Evolutionary conservation across 164 flowering plant species (phyloP).

Genomic region (Paratinospora sagittata): DNA sequence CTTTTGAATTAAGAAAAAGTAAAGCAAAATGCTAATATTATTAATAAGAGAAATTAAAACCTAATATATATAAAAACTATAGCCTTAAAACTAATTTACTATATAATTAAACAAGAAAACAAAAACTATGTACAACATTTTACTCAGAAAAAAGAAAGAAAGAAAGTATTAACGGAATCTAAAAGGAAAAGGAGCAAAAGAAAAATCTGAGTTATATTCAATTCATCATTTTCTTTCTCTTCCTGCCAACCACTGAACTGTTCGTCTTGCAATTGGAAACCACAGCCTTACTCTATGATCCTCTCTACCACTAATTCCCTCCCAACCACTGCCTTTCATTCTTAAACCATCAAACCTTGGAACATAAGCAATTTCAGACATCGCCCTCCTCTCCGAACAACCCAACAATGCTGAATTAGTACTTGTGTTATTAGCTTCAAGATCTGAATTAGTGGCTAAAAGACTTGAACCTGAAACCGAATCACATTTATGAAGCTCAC

Average conservation of each 20-base stretch:
- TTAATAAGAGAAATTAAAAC: too few species aligned
- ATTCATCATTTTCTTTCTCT: conserved; percentile 20
- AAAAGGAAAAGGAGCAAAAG: too few species aligned
- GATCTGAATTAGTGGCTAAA: conserved; percentile 21
- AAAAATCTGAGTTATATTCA: too few species aligned
- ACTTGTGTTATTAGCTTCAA: conserved; percentile 3
- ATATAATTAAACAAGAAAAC: too few species aligned
- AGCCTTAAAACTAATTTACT: too few species aligned
- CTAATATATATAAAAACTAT: too few species aligned
- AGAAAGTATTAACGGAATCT: too few species aligned
- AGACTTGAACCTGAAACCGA: conserved; percentile 12
- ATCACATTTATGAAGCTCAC: neutral
- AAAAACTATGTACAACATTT: too few species aligned
- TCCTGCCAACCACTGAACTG: conserved; percentile 36
- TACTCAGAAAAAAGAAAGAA: too few species aligned
- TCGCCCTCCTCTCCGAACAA: conserved; percentile 44
- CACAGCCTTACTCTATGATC: conserved; percentile 36
- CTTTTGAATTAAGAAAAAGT: too few species aligned
- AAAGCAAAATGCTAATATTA: too few species aligned
- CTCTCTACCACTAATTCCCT: conserved; percentile 19
- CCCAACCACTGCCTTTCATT: conserved; percentile 8
- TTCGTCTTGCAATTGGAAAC: conserved; percentile 34
- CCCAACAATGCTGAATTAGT: conserved; percentile 14
- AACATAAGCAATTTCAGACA: conserved; percentile 63
- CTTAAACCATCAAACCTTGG: conserved; percentile 36